These are phyloP conservation scores for Rasamsonia emersonii DNA, from an alignment of 2,329 filamentous ascomycete species.

Conservation along the genomic window DNA sequence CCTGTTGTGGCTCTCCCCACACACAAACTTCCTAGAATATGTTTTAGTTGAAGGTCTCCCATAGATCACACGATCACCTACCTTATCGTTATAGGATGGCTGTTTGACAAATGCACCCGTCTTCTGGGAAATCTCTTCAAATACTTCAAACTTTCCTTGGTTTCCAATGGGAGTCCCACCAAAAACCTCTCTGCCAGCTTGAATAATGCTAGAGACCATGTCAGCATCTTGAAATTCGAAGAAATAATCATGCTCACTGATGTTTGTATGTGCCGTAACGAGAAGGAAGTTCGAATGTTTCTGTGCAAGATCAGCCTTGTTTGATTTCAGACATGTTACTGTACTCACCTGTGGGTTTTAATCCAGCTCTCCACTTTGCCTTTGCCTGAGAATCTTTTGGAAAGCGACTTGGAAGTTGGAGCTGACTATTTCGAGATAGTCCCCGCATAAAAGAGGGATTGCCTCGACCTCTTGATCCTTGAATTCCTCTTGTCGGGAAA, in stretches of 20 bases:
- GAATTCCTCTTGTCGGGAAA: neutral
- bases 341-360: slow-evolving; percentile 12
- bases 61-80: slow-evolving; percentile 7
- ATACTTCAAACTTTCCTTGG: slow-evolving; percentile 14
- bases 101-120: slow-evolving; percentile 20
- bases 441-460: slow-evolving; percentile 3
- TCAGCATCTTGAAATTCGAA: neutral
- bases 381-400: slow-evolving; percentile 18
- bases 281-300: slow-evolving; percentile 11
- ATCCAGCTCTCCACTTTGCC: slow-evolving; percentile 16
- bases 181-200: slow-evolving; percentile 10
- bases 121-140: slow-evolving; percentile 18
- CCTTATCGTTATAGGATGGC: slow-evolving; percentile 16
- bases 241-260: slow-evolving; percentile 12
- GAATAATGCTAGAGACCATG: slow-evolving; percentile 13
- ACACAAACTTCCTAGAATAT: slow-evolving; percentile 14
- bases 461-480: slow-evolving; percentile 8
- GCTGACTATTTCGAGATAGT: neutral
- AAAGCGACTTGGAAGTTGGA: slow-evolving; percentile 8
- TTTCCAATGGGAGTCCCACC: slow-evolving; percentile 2
- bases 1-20: slow-evolving; percentile 19
- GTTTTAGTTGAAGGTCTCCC: slow-evolving; percentile 5
- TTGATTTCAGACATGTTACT: slow-evolving; percentile 1
- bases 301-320: slow-evolving; percentile 6
- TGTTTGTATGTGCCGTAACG: slow-evolving; percentile 15